Evolutionary conservation across 2,329 filamentous ascomycete species (phyloP).

Genomic region (Exophiala mesophila): DNA sequence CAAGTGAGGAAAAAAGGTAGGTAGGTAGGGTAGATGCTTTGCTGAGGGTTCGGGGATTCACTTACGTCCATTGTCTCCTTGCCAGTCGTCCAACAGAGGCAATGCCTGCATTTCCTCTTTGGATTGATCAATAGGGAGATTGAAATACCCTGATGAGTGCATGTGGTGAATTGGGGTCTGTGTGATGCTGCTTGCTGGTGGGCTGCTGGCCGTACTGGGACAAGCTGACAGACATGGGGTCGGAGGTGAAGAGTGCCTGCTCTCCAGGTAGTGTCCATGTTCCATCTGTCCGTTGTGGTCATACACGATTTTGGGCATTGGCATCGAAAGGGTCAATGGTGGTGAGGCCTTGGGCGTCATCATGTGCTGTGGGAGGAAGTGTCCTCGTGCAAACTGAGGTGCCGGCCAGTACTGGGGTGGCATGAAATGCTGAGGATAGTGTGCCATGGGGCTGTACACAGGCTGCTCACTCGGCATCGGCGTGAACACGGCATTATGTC

Average conservation of each 20-base stretch:
- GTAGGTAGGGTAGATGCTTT: too few species aligned
- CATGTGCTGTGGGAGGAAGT: slow-evolving; percentile 32
- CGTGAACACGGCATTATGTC: slow-evolving; percentile 71
- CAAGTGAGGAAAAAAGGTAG: too few species aligned
- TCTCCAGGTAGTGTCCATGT: slow-evolving; percentile 24
- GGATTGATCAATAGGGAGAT: slow-evolving; percentile 20
- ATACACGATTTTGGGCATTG: slow-evolving; percentile 45
- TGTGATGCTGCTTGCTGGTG: slow-evolving; percentile 60
- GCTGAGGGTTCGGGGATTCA: slow-evolving; percentile 2
- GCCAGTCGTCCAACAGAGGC: slow-evolving; percentile 21
- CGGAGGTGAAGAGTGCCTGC: slow-evolving; percentile 64
- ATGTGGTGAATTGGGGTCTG: slow-evolving; percentile 23
- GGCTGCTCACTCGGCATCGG: slow-evolving; percentile 54
- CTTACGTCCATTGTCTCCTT: slow-evolving; percentile 25
- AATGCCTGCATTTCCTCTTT: slow-evolving; percentile 26
- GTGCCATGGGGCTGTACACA: slow-evolving; percentile 40
- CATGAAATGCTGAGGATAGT: slow-evolving; percentile 36
- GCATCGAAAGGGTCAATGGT: slow-evolving; percentile 68
- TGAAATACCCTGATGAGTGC: slow-evolving; percentile 24
- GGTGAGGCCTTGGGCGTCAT: slow-evolving; percentile 74
- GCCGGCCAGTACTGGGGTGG: slow-evolving; percentile 33
- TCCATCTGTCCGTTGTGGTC: slow-evolving; percentile 25
- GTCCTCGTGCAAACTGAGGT: slow-evolving; percentile 51
- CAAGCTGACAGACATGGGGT: slow-evolving; percentile 83
- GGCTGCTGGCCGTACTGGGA: slow-evolving; percentile 80